A percentile compares a stretch with the other conserved stretches of the same genome.
These are phyloP conservation scores for Rosa hybrid DNA, from an alignment of 331 rosid genomes.

Conservation along the genomic window DNA sequence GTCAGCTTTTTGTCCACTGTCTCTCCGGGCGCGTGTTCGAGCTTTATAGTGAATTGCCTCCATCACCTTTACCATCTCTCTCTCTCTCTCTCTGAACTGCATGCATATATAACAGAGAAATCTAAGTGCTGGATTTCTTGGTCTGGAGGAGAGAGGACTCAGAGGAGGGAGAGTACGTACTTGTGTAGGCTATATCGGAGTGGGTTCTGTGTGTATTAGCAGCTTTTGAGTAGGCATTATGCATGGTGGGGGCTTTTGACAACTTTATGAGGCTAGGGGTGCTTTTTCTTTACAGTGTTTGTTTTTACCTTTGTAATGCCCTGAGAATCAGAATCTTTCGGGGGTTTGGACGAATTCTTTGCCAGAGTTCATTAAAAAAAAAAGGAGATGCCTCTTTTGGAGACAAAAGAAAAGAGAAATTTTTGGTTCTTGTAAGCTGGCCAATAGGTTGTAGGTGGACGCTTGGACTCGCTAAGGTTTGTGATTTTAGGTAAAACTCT, in stretches of 20 bases:
- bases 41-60: neutral
- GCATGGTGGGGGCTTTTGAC: constrained; percentile 8
- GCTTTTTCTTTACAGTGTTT: constrained; percentile 25
- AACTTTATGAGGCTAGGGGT: constrained; percentile 2
- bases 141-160: too few relatives aligned
- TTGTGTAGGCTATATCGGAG: neutral
- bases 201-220: constrained; percentile 1
- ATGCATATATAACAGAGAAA: neutral
- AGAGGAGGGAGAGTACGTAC: neutral
- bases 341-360: neutral
- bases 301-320: constrained; percentile 20
- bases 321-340: constrained; percentile 33
- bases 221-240: constrained; percentile 17
- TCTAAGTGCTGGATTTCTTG: neutral
- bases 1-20: constrained; percentile 26
- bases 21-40: constrained; percentile 24
- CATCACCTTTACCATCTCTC: neutral
- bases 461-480: neutral
- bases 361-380: neutral
- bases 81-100: neutral
- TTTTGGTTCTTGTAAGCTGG: neutral
- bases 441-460: neutral
- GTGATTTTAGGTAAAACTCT: too few relatives aligned
- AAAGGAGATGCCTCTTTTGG: neutral
- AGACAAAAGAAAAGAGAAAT: neutral